Conservation (phyloP, 2,329 filamentous ascomycete species). For the Botrytis sinoallii region DNA sequence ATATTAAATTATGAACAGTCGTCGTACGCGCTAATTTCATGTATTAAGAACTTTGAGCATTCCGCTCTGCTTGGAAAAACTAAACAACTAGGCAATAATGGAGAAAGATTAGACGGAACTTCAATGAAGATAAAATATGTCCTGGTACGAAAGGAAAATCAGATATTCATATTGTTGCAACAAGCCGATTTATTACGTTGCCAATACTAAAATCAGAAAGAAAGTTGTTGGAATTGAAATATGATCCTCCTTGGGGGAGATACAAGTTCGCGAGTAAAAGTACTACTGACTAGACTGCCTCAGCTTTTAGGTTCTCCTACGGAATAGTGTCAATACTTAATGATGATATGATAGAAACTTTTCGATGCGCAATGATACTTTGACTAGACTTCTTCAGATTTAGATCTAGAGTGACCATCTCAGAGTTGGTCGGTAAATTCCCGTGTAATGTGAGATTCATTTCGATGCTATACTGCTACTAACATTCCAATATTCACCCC, state of each 20-base stretch:
- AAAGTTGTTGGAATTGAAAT: not conserved
- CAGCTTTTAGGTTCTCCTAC: not conserved
- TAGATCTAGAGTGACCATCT: not conserved
- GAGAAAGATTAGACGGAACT: not conserved
- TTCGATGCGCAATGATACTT: not conserved
- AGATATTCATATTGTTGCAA: not conserved
- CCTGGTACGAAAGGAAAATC: not conserved
- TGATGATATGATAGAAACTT: too few species aligned
- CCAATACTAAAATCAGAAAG: not conserved
- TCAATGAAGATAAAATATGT: rapidly evolving
- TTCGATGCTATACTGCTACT: not conserved
- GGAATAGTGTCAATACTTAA: not conserved
- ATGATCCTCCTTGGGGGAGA: not conserved
- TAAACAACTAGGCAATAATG: not conserved
- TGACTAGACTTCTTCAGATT: not conserved
- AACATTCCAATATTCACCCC: not conserved
- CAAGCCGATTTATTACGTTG: not conserved
- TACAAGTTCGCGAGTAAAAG: not conserved
- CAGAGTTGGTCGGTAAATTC: not conserved
- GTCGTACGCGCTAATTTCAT: not conserved
- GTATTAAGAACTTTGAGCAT: not conserved
- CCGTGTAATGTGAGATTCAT: not conserved
- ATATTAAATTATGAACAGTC: not conserved
- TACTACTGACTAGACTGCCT: not conserved
- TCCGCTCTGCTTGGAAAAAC: not conserved